Evolutionary conservation across 2,329 filamentous ascomycete species (phyloP), one percentile per base, ranked within the genome.

Genomic region (Stagonosporopsis vannaccii): DNA sequence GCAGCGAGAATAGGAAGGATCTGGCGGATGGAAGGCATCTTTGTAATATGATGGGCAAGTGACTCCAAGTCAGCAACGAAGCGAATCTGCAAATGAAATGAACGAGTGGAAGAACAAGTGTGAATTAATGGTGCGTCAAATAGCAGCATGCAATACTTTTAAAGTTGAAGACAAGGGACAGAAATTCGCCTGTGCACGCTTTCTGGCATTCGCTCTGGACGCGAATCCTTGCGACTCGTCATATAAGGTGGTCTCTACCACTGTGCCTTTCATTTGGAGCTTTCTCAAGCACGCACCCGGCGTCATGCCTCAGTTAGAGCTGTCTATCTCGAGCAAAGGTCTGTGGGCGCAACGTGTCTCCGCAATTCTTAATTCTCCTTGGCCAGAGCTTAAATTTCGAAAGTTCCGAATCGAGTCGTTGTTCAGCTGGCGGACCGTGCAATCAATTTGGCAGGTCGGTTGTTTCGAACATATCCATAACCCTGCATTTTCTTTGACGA

Each of bases 11-110:
- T 25, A 17, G 59, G 23, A 42, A 63, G n/a, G 30, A 61, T 43
- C 26, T 58, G 45, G 42, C 52, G 50, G 11, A 61, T 47, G 39
- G 63, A 66, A 58, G 57, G 47, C 63, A 66, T 66, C 2, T 42
- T 54, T 41, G 5, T 32, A 12, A 5, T n/a, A 8, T 41, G n/a
- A 46, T 41, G n/a, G 41, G 41, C 4, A 36, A 41, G 15, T 22
- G 50, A 36, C 50, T 52, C 36, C 20, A 9, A 26, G 50, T 52
- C 26, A 28, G 22, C 8, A n/a, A 5, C 11, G 6, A 28, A 33
- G 13, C 6, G 3, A n/a, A 37, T 37, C 3, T 20, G 35, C 6
- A 30, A 22, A 4, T 9, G n/a, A 9, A 35, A 22, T 5, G 33
- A 52, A 36, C 26, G 26, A 4, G 15, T 15, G 6, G 2, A 12